Evolutionary conservation across 805 yeast species (phyloP), one percentile per base, ranked within the genome.

Genomic region (Pichia insulana): DNA sequence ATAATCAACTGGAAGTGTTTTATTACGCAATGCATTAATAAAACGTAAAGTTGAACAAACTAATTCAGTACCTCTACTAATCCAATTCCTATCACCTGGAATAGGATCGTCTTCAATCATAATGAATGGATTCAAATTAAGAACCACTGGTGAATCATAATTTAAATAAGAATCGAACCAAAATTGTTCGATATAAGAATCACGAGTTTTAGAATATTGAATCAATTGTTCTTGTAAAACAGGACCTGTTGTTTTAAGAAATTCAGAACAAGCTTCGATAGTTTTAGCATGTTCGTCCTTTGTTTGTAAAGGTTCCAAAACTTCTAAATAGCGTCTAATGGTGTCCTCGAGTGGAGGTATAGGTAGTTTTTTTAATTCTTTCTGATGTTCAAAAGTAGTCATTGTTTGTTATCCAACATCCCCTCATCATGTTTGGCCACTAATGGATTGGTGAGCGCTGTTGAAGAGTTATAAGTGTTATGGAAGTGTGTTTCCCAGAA

Each of bases 21-120:
- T 78, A 47, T 79, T 73, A 50, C 92, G 75, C 46, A 87, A 65
- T 13, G 94, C 94, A 48, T 86, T 73, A 36, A 86, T 76, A 62
- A 88, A 88, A 54, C 87, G 75, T 50, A 88, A 68, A 9, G 90
- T 75, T 6, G 94, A 83, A 13, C 80, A 70, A 0, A 89, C 80
- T 42, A 88, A 68, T 8, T 85, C 71, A 3, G 94, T 84, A 3
- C 96, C 94, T 46, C 97, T 67, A 55, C 80, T 79, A 32, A 86
- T 74, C 62, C 86, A 95, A 34, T 71, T 71, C 11, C 69, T 57
- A 45, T 71, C 76, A 42, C 74, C 69, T 30, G 80, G 75, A 54
- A 92, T 85, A 1, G 96, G 95, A 54, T 88, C 96, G 56, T 88
- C 96, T 59, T 88, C 95, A 47, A 88, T 71, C 52, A 87, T 74